phyloP scores from a whole-genome alignment of 345 rosid genomes.

The Litchi chinensis region DNA sequence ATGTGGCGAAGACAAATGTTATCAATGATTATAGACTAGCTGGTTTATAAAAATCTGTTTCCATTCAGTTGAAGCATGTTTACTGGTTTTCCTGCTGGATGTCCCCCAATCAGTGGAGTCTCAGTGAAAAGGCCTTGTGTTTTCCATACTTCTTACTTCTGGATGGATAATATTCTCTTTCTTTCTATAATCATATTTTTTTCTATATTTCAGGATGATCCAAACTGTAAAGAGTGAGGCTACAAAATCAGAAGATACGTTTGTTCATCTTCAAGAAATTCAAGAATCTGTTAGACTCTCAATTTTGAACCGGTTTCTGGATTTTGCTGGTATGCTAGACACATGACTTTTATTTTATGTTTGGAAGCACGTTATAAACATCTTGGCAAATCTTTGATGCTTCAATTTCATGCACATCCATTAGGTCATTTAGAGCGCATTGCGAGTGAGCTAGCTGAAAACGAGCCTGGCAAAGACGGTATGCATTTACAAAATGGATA shows the following conservation, averaged over 20 bases:
- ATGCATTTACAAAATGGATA: constrained; percentile 62
- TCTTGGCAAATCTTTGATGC: constrained; percentile 17
- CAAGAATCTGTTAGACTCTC: constrained; percentile 90
- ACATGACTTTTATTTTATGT: neutral
- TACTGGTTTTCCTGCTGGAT: neutral
- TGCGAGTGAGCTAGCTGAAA: constrained; percentile 55
- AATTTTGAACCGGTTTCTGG: constrained; percentile 89
- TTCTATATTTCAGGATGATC: constrained; percentile 63
- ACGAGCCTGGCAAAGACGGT: constrained; percentile 53
- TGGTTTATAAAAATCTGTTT: neutral
- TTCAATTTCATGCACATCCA: constrained; percentile 17
- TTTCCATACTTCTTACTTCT: neutral
- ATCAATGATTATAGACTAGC: neutral
- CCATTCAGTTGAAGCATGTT: neutral
- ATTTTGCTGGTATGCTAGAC: constrained; percentile 80
- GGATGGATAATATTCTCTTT: neutral
- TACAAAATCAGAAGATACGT: constrained; percentile 74
- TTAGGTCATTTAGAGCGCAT: constrained; percentile 68
- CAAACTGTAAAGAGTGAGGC: constrained; percentile 77
- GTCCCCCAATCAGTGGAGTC: neutral
- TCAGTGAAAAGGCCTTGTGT: neutral
- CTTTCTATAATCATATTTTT: constrained; percentile 11
- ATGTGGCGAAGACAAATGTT: neutral
- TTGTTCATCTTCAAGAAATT: constrained; percentile 79
- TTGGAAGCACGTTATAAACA: constrained; percentile 12